Percentiles rank a stretch among this genome's conserved stretches.
Conservation (phyloP, 257 asterid genomes). For the Fraxinus americana region DNA sequence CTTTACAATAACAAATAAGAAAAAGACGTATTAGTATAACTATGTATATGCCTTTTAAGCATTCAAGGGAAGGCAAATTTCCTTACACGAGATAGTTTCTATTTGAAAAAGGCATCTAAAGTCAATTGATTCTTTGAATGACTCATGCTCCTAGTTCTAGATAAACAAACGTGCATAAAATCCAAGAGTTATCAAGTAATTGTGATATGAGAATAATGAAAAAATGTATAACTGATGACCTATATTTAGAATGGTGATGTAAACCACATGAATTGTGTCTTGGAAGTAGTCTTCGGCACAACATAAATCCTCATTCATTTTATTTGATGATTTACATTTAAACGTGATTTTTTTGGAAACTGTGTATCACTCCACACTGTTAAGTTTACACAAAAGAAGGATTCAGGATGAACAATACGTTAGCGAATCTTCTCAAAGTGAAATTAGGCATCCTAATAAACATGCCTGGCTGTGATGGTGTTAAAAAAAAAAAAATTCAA, state of each 20-base stretch:
- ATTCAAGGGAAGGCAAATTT: not conserved
- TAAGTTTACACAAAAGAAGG: not conserved
- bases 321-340: not conserved
- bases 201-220: not conserved
- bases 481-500: too few relatives aligned
- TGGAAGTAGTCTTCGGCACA: not conserved
- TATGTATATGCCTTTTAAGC: not conserved
- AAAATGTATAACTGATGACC: not conserved
- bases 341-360: not conserved
- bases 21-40: not conserved
- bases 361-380: not conserved
- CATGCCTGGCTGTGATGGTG: too few relatives aligned
- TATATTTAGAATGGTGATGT: not conserved
- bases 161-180: not conserved
- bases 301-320: not conserved
- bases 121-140: not conserved
- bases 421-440: not conserved
- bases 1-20: not conserved
- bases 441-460: not conserved
- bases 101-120: not conserved
- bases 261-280: not conserved
- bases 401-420: not conserved
- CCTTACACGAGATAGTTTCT: not conserved
- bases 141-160: not conserved
- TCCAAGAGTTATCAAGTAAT: not conserved